Evolutionary conservation across 495 filamentous ascomycete species (phyloP), one percentile per base, ranked within the genome.

Genomic region (Corynascus novoguineensis): DNA sequence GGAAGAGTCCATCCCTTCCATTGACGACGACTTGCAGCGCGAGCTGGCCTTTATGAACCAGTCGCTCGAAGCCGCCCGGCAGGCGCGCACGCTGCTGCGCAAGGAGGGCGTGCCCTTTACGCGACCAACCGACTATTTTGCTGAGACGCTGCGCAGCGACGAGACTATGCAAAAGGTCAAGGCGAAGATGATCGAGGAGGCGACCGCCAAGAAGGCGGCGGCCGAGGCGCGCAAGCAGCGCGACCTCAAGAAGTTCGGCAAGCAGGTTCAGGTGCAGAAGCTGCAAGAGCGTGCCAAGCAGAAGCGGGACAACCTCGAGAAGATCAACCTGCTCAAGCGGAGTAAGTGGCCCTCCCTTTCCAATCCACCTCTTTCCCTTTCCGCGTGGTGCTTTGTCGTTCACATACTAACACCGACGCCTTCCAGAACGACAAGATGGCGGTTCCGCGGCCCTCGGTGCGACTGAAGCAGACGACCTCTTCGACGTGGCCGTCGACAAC

Each of bases 181-280:
- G 80, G 82, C 84, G 70, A 96, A 95, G 81, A 76, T 97, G 65
- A 81, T 92, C 57, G 92, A 97, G 60, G 90, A 92, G 70, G 93
- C 92, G 10, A 88, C 92, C 29, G 75, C 79, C 49, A 96, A 93
- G 81, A 96, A 96, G 80, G 92, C 95, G 2, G 81, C 89, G 7
- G 84, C 86, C 19, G 93, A 98, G 71, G 93, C 93, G 25, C 83
- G 90, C 68, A 87, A 88, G 75, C 90, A 88, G 78, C 79, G 93
- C 57, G 93, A 98, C 74, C 77, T 97, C 61, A 97, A 96, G 85
- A 97, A 97, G 75, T 98, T 97, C 74, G 93, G 93, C 60, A 98
- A 98, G 78, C 89, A 96, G 75, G 93, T 97, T 58, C 93, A 98
- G 79, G 84, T 95, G 60, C 91, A 90, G 59, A 97, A 96, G 81